These are phyloP conservation scores for Botryotinia globosa DNA, from an alignment of 2,329 filamentous ascomycete species.

Conservation along the genomic window DNA sequence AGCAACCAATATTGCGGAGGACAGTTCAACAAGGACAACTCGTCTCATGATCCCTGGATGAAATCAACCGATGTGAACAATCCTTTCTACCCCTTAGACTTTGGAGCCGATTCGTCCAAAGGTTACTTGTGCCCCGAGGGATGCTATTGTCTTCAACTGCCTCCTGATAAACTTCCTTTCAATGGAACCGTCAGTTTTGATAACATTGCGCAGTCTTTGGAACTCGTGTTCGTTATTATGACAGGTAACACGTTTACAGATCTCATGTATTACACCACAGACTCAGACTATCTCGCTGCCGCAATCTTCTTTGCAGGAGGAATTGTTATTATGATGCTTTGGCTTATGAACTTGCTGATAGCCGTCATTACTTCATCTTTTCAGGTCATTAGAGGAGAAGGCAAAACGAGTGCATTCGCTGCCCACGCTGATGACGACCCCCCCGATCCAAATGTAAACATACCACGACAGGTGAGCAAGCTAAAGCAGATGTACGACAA, in stretches of 20 bases:
- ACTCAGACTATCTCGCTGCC: constrained; percentile 85
- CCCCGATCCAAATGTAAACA: constrained; percentile 35
- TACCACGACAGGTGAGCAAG: constrained; percentile 43
- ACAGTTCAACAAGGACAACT: constrained; percentile 61
- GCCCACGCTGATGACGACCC: constrained; percentile 60
- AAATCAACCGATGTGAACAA: constrained; percentile 36
- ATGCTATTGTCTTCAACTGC: constrained; percentile 76
- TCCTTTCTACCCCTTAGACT: constrained; percentile 44
- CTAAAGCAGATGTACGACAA: constrained; percentile 74
- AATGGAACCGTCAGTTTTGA: constrained; percentile 91
- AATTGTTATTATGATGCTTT: constrained; percentile 91
- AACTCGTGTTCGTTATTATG: constrained; percentile 97
- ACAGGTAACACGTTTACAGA: constrained; percentile 96
- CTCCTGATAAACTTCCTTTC: constrained; percentile 60
- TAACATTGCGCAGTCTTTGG: constrained; percentile 86
- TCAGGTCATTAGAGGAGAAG: constrained; percentile 96
- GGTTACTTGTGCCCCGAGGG: constrained; percentile 84
- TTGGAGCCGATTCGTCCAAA: constrained; percentile 59
- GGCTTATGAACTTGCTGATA: constrained; percentile 91
- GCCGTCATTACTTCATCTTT: constrained; percentile 98
- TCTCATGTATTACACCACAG: constrained; percentile 87
- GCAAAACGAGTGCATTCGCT: constrained; percentile 89
- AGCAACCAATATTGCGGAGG: constrained; percentile 82
- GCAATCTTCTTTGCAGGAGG: constrained; percentile 72
- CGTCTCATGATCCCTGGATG: constrained; percentile 65